These are phyloP conservation scores for Hirsutella thompsonii DNA, from an alignment of 2,329 filamentous ascomycete species.

Conservation along the genomic window DNA sequence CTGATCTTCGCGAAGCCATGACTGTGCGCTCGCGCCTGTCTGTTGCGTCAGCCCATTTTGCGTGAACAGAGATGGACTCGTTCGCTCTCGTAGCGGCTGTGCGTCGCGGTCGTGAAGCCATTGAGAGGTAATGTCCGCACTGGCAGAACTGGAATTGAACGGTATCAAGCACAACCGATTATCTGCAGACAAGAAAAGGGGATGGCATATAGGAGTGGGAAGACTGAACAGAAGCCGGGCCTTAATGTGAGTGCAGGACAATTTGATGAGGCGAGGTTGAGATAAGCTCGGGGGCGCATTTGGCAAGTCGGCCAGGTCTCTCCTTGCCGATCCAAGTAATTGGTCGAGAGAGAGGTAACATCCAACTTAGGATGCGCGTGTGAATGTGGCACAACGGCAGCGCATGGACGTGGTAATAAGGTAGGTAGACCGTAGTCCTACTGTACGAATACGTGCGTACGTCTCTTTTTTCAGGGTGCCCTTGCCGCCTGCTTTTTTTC, in stretches of 20 bases:
- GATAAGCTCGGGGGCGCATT: not conserved
- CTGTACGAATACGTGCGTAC: no score
- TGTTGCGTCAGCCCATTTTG: slow-evolving; percentile 26
- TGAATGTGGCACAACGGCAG: slow-evolving; percentile 1
- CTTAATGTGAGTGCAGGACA: no score
- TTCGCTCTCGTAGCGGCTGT: slow-evolving; percentile 29
- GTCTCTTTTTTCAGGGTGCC: no score
- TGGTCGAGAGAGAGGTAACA: slow-evolving; percentile 1
- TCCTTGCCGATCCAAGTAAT: not conserved
- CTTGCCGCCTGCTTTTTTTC: no score
- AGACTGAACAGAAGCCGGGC: no score
- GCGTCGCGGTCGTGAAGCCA: slow-evolving; percentile 35
- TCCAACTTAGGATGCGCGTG: slow-evolving; percentile 1
- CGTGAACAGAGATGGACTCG: slow-evolving; percentile 28
- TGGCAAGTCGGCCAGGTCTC: no score
- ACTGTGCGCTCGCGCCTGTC: slow-evolving; percentile 21
- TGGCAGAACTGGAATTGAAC: no score
- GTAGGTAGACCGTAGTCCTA: no score
- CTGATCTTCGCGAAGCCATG: slow-evolving; percentile 41
- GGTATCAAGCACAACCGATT: no score
- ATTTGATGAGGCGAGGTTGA: slow-evolving; percentile 2
- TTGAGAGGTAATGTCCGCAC: slow-evolving; percentile 9
- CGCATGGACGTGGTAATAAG: not conserved
- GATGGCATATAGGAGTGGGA: no score
- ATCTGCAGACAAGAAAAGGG: no score